These are phyloP conservation scores for Dittrichia graveolens DNA, from an alignment of 129 eudicot genomes.

Conservation along the genomic window DNA sequence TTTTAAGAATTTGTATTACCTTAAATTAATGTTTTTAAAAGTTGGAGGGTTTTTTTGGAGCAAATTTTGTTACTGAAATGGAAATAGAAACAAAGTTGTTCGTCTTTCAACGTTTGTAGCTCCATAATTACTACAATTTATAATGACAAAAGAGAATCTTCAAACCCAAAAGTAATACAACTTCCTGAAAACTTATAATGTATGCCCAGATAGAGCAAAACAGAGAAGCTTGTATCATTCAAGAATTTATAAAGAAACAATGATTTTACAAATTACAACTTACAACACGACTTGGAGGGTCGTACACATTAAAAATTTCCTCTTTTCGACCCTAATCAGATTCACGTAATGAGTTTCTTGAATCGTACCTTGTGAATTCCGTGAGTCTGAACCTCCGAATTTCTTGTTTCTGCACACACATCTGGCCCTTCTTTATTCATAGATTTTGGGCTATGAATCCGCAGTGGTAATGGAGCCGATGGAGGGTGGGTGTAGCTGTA, in stretches of 20 bases:
- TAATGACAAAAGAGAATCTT: conserved; percentile 11
- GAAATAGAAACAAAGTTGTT: too few relatives aligned
- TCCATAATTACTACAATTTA: conserved; percentile 6
- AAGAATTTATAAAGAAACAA: conserved; percentile 35
- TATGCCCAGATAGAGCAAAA: background rate
- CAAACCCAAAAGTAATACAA: background rate
- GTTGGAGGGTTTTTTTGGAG: too few relatives aligned
- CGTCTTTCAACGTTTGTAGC: conserved; percentile 13
- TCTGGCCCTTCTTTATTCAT: conserved; percentile 7
- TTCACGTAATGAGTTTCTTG: background rate
- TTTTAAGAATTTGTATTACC: too few relatives aligned
- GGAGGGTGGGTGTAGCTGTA: background rate
- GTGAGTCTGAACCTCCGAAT: conserved; percentile 11
- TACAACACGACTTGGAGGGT: conserved; percentile 16
- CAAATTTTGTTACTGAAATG: background rate
- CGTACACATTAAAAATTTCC: conserved; percentile 2
- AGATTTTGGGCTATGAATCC: background rate
- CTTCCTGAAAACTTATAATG: background rate
- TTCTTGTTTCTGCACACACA: background rate
- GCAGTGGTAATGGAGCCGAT: background rate
- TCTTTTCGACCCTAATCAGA: conserved; percentile 9
- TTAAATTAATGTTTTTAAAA: too few relatives aligned
- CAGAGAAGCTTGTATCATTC: conserved; percentile 22
- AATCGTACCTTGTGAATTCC: conserved; percentile 4
- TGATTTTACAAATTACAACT: conserved; percentile 30